phyloP scores from a whole-genome alignment of 2,329 filamentous ascomycete species.

The Teratosphaeria destructans region DNA sequence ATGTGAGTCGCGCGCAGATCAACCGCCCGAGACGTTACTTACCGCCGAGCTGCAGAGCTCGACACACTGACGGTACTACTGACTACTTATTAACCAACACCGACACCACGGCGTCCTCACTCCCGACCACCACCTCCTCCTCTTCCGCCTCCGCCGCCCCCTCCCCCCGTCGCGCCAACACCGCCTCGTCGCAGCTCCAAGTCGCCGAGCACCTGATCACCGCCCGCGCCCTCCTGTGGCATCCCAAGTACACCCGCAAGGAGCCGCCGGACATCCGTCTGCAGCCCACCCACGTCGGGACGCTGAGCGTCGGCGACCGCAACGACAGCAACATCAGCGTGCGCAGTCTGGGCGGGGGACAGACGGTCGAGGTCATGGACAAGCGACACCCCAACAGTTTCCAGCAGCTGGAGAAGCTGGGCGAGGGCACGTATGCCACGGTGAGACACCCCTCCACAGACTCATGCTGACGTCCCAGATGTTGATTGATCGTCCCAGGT shows the following conservation, averaged over 20 bases:
- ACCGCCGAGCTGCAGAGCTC: not conserved
- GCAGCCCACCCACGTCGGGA: conserved; percentile 39
- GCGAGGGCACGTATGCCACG: conserved; percentile 96
- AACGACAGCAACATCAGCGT: conserved; percentile 44
- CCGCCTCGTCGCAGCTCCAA: conserved; percentile 5
- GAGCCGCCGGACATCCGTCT: conserved; percentile 36
- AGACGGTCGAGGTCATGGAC: conserved; percentile 56
- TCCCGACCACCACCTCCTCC: not conserved
- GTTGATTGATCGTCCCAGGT: conserved; percentile 47
- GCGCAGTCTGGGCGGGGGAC: conserved; percentile 35
- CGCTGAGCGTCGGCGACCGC: conserved; percentile 35
- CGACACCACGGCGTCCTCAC: conserved; percentile 2
- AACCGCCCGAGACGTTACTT: not conserved
- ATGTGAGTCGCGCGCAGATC: not conserved
- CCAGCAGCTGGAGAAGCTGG: conserved; percentile 96
- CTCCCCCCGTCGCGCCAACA: conserved; percentile 1
- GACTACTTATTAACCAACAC: too few relatives aligned
- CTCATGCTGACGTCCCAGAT: too few relatives aligned
- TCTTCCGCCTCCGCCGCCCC: not conserved
- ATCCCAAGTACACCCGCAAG: conserved; percentile 34
- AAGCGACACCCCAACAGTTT: conserved; percentile 93
- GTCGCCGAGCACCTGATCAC: conserved; percentile 38
- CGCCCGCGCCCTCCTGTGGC: conserved; percentile 40
- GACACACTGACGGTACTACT: too few relatives aligned
- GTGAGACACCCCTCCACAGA: conserved; percentile 41